A percentile compares a stretch with the other conserved stretches of the same genome.
Conservation (phyloP, 2,329 filamentous ascomycete species). For the Penicillium oxalicum region DNA sequence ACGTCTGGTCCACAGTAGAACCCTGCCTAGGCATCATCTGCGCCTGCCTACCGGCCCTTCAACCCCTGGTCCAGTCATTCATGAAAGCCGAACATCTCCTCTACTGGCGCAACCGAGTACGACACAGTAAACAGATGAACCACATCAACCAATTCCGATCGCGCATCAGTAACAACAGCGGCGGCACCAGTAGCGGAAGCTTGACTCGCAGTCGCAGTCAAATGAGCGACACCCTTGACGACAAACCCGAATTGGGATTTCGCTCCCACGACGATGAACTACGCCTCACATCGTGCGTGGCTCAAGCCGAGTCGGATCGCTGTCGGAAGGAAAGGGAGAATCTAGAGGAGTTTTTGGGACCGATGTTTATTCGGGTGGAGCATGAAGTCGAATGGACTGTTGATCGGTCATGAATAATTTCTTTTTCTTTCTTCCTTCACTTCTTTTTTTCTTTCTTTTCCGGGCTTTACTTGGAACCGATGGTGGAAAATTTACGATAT, state of each 20-base stretch:
- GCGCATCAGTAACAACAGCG: not conserved
- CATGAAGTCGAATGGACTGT: slow-evolving; percentile 9
- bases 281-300: not conserved
- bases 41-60: slow-evolving; percentile 15
- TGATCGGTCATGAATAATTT: not conserved
- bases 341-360: slow-evolving; percentile 6
- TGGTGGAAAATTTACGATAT: not conserved
- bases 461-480: not conserved
- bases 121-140: not conserved
- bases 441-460: not conserved
- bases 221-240: not conserved
- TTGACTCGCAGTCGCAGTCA: not conserved
- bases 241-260: slow-evolving; percentile 2
- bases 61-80: slow-evolving; percentile 13
- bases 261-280: slow-evolving; percentile 2
- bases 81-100: slow-evolving; percentile 5
- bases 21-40: slow-evolving; percentile 16
- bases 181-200: not conserved
- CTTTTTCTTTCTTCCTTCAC: not conserved
- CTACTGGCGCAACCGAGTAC: not conserved
- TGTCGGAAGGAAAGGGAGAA: slow-evolving; percentile 1
- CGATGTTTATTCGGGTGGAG: slow-evolving; percentile 12
- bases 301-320: slow-evolving; percentile 4
- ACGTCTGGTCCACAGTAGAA: slow-evolving; percentile 16
- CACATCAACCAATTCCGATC: not conserved